These are phyloP conservation scores for Geranium incanum DNA, from an alignment of 441 rosid species.

Conservation along the genomic window DNA sequence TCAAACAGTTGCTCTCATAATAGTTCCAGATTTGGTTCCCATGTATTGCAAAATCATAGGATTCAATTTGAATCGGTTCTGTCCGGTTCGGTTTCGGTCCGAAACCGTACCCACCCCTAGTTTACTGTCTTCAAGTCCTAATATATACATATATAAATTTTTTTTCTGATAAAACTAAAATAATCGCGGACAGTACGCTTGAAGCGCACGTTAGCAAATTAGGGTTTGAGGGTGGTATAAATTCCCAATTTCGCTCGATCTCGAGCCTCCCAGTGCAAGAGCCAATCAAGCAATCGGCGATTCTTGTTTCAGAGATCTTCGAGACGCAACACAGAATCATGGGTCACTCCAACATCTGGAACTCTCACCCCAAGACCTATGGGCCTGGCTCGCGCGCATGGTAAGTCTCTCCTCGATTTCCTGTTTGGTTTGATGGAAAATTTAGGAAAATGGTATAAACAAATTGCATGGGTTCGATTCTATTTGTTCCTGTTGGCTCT, in stretches of 20 bases:
- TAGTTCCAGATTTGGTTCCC: too few relatives aligned
- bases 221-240: neutral
- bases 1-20: too few relatives aligned
- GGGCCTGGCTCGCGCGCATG: conserved; percentile 57
- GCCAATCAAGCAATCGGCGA: neutral
- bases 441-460: neutral
- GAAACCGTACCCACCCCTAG: too few relatives aligned
- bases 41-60: too few relatives aligned
- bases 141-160: too few relatives aligned
- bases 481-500: neutral
- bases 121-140: too few relatives aligned
- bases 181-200: too few relatives aligned
- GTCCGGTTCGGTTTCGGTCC: too few relatives aligned
- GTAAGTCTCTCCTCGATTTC: conserved; percentile 12
- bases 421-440: neutral
- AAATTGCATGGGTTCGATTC: neutral
- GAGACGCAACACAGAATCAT: conserved; percentile 16
- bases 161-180: too few relatives aligned
- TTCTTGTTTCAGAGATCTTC: neutral
- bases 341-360: conserved; percentile 57
- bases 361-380: conserved; percentile 48
- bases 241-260: neutral
- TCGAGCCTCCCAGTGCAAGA: neutral
- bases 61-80: too few relatives aligned
- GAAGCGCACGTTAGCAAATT: neutral